Evolutionary conservation across 345 rosid genomes (phyloP).

Genomic region (Jatropha curcas): DNA sequence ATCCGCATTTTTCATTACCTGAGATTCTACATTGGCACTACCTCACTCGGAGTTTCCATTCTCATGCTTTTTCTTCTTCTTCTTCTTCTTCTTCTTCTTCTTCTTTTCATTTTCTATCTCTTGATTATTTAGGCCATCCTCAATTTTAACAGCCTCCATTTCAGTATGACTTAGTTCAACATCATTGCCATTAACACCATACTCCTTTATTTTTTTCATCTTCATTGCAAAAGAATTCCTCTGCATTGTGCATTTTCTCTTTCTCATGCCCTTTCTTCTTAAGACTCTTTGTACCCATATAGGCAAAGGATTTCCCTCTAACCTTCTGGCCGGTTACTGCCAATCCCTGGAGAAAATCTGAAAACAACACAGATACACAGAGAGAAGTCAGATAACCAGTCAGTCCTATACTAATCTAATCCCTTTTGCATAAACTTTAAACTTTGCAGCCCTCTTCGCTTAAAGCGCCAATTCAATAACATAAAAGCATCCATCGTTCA

Average conservation of each 20-base stretch:
- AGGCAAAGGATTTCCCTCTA: background rate
- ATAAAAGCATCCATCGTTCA: background rate
- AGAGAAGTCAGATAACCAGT: conserved; percentile 15
- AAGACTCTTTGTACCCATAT: conserved; percentile 3
- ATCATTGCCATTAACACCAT: background rate
- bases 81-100: background rate
- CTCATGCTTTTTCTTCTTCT: no score
- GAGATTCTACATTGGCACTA: background rate
- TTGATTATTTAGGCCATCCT: background rate
- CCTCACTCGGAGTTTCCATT: no score
- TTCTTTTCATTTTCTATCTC: background rate
- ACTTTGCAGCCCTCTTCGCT: background rate
- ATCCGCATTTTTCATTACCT: background rate
- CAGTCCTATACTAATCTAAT: background rate
- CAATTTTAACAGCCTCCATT: background rate
- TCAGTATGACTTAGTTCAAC: background rate
- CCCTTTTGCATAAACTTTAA: background rate
- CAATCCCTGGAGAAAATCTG: conserved; percentile 10
- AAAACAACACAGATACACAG: conserved; percentile 4
- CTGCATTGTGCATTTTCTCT: background rate
- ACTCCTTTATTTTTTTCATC: background rate
- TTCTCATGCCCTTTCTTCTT: background rate
- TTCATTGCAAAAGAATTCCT: background rate
- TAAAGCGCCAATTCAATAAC: background rate
- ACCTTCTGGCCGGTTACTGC: background rate